A percentile compares a stretch with the other conserved stretches of the same genome.
phyloP scores from a whole-genome alignment of 2,329 filamentous ascomycete genomes.

The Botryosphaeria dothidea region DNA sequence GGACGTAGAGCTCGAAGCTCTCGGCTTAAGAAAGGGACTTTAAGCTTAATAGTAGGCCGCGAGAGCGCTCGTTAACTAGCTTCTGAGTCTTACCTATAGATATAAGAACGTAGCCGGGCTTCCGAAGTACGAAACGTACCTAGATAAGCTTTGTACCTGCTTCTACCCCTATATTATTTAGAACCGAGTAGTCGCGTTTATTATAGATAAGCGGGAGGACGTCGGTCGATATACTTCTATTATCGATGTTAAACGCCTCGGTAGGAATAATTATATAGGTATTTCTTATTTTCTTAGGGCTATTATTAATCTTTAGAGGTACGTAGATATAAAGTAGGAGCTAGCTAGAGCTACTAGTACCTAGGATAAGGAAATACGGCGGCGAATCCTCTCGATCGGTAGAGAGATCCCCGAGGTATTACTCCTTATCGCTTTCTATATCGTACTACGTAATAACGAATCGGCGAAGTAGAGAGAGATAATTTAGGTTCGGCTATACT shows the following conservation, averaged over 20 bases:
- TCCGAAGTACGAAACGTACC: background rate
- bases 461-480: background rate
- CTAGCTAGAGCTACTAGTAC: background rate
- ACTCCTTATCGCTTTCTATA: background rate
- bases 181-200: background rate
- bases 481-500: background rate
- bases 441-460: background rate
- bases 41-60: background rate
- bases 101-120: background rate
- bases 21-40: background rate
- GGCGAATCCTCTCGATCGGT: background rate
- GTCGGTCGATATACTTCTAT: background rate
- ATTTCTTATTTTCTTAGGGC: background rate
- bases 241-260: background rate
- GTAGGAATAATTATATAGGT: background rate
- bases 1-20: background rate
- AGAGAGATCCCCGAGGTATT: background rate
- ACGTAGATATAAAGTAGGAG: background rate
- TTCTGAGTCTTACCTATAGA: background rate
- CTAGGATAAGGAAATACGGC: background rate
- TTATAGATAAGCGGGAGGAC: background rate
- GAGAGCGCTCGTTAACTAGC: background rate
- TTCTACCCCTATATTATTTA: background rate
- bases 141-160: background rate
- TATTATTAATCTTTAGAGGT: background rate